A percentile compares a stretch with the other conserved stretches of the same genome.
phyloP scores from a whole-genome alignment of 805 yeast species.

The Sungouiella thailandica region DNA sequence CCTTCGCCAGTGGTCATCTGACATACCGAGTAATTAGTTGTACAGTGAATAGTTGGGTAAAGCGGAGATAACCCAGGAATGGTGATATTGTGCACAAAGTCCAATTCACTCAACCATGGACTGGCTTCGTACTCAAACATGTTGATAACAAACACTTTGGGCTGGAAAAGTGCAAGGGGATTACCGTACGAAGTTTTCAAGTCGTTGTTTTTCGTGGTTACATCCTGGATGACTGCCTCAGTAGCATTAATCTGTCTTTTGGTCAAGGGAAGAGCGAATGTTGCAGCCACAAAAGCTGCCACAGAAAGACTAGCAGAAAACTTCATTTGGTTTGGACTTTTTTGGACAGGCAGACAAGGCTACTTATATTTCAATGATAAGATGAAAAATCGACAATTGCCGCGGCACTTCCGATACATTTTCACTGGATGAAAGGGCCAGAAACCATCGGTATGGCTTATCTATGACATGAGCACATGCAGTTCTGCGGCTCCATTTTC shows the following conservation, averaged over 20 bases:
- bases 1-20: slow-evolving; percentile 67
- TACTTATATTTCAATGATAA: no score
- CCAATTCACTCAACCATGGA: slow-evolving; percentile 47
- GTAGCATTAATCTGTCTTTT: slow-evolving; percentile 12
- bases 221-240: slow-evolving; percentile 3
- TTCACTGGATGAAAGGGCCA: no score
- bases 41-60: slow-evolving; percentile 55
- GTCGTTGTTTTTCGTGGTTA: slow-evolving; percentile 12
- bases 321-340: no score
- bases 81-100: slow-evolving; percentile 49
- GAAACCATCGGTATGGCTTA: no score
- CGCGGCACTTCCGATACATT: no score
- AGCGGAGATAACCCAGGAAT: slow-evolving; percentile 64
- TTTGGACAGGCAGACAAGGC: no score
- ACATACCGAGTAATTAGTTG: slow-evolving; percentile 48
- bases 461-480: no score
- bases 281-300: slow-evolving; percentile 12
- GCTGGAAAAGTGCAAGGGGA: slow-evolving; percentile 38
- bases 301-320: slow-evolving; percentile 12
- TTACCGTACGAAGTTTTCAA: slow-evolving; percentile 23
- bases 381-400: no score
- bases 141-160: slow-evolving; percentile 51
- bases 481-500: no score
- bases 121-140: slow-evolving; percentile 51
- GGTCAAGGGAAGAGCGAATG: slow-evolving; percentile 14